Percentiles rank a stretch among this genome's conserved stretches.
Evolutionary conservation across 1,284 basidiomycete genomes (phyloP).

Genomic region (Mycena sp.): DNA sequence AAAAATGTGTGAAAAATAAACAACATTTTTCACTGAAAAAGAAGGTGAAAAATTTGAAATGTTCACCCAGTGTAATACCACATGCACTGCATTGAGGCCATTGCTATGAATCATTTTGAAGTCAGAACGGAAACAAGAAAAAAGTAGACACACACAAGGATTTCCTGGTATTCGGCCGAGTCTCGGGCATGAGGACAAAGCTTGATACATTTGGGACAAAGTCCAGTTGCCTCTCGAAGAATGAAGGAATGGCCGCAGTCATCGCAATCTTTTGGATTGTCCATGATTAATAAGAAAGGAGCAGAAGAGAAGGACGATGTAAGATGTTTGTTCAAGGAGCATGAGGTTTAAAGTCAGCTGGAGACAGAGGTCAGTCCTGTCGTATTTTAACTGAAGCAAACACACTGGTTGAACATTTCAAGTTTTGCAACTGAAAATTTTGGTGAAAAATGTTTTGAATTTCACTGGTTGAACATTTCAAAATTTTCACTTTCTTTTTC

Average conservation of each 20-base stretch:
- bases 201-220: slow-evolving; percentile 1
- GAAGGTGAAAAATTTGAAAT: too few relatives aligned
- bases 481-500: too few relatives aligned
- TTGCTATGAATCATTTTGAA: background rate
- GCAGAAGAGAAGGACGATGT: background rate
- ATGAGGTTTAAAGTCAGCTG: background rate
- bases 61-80: background rate
- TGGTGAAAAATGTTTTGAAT: too few relatives aligned
- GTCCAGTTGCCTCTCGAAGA: background rate
- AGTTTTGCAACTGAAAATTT: too few relatives aligned
- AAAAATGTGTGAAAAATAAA: too few relatives aligned
- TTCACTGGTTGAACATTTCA: too few relatives aligned
- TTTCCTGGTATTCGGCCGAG: background rate
- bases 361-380: too few relatives aligned
- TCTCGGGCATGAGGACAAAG: background rate
- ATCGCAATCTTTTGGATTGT: background rate
- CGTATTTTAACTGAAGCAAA: too few relatives aligned
- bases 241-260: background rate
- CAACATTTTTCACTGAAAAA: too few relatives aligned
- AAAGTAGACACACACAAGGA: background rate
- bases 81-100: slow-evolving; percentile 7
- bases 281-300: background rate
- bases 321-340: too few relatives aligned
- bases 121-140: background rate
- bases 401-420: too few relatives aligned